Evolutionary conservation across 495 filamentous ascomycete species (phyloP).

Genomic region (Podospora anserina): DNA sequence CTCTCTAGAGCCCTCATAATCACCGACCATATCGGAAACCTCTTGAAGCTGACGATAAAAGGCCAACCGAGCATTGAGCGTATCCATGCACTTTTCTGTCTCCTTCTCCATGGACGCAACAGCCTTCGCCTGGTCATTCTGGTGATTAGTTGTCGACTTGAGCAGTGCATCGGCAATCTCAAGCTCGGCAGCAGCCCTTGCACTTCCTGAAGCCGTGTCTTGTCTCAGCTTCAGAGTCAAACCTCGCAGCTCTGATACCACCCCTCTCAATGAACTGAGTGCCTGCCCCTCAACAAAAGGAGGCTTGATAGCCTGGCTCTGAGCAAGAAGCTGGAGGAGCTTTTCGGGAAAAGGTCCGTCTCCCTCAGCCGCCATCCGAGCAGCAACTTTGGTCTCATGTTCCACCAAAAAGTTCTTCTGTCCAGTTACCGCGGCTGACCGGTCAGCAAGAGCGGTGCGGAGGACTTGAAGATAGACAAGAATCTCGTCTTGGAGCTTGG

Average conservation of each 20-base stretch:
- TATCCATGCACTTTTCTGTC: slow-evolving; percentile 67
- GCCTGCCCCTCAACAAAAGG: slow-evolving; percentile 39
- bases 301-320: slow-evolving; percentile 57
- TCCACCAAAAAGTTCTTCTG: slow-evolving; percentile 72
- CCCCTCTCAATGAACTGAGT: slow-evolving; percentile 60
- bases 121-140: slow-evolving; percentile 63
- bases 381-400: slow-evolving; percentile 64
- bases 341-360: slow-evolving; percentile 71
- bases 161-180: slow-evolving; percentile 54
- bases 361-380: slow-evolving; percentile 55
- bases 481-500: slow-evolving; percentile 76
- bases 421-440: slow-evolving; percentile 70
- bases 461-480: slow-evolving; percentile 79
- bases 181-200: slow-evolving; percentile 63
- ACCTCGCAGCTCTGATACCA: slow-evolving; percentile 65
- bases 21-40: slow-evolving; percentile 79
- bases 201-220: slow-evolving; percentile 56
- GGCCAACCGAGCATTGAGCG: slow-evolving; percentile 78
- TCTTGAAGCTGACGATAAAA: slow-evolving; percentile 87
- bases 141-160: slow-evolving; percentile 56
- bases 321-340: slow-evolving; percentile 57
- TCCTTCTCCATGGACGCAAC: slow-evolving; percentile 63
- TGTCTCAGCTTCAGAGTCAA: slow-evolving; percentile 60
- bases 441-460: slow-evolving; percentile 71
- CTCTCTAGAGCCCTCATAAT: slow-evolving; percentile 55